Base-by-base conservation (phyloP, 2,329 filamentous ascomycete species). In the Fusarium continuum region DNA sequence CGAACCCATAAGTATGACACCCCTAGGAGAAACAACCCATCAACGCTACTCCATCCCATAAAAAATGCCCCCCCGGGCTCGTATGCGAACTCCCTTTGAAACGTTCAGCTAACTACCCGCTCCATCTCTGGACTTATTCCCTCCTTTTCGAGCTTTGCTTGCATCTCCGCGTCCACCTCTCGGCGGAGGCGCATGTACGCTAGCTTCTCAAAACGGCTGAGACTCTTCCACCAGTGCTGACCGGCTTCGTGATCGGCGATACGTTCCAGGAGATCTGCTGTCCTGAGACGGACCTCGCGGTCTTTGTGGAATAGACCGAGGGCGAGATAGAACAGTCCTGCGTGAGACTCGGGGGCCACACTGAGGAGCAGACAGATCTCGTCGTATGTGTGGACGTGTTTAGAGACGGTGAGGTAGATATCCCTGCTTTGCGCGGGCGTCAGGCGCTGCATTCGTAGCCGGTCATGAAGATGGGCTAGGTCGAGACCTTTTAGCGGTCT, bases 301-400 rank as follows among this genome's bases (percentile, higher is more conserved):
- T 93, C 88, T 51, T 93, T 92, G 79, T 99, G 95, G 75, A 98
- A 97, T 6, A 99, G 81, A 0, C 95, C 95, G 46, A 98, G 84
- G 6, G 90, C 91, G 22, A 99, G 79, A 70, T 97, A 97, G 75
- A 98, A 98, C 4, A 98, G 83, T 0, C 92, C 95, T 1, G 90
- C 91, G 69, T 95, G 92, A 23, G 88, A 91, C 77, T 96, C 92
- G 8, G 92, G 92, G 6, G 92, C 89, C 7, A 95, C 90, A 23
- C 87, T 89, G 7, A 97, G 83, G 6, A 97, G 82, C 55, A 97
- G 88, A 69, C 90, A 93, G 61, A 96, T 92, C 69, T 94, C 92
- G 68, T 91, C 90, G 73, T 96, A 95, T 20, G 89, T 87, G 68
- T 90, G 88, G 35, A 93, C 89, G 63, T 89, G 87, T 70, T 88